These are phyloP conservation scores for Amesomyces nigricolor DNA, from an alignment of 2,329 filamentous ascomycete genomes.

Conservation along the genomic window DNA sequence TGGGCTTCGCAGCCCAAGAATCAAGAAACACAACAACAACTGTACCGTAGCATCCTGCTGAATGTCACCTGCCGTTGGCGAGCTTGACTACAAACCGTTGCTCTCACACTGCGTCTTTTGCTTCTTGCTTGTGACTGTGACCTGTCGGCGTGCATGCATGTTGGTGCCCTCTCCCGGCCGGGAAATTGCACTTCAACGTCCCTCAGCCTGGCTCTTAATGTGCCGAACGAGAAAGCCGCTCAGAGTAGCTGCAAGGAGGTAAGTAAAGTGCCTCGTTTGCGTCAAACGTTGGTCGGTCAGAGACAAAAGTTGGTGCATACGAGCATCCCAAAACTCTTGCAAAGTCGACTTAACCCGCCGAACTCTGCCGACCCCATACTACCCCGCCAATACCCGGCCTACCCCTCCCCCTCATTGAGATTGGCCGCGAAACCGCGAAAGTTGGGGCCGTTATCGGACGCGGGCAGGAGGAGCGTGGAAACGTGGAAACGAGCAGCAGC, in stretches of 20 bases:
- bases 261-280: background rate
- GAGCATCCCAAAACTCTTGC: background rate
- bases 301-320: too few species aligned
- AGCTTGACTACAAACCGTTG: background rate
- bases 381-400: slow-evolving; percentile 6
- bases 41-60: background rate
- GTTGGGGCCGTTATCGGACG: slow-evolving; percentile 18
- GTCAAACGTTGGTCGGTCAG: background rate
- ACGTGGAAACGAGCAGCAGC: background rate
- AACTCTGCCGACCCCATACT: background rate
- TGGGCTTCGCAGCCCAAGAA: slow-evolving; percentile 9
- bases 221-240: too few species aligned
- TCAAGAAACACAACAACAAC: background rate
- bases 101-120: background rate
- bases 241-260: too few species aligned
- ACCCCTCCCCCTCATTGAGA: slow-evolving; percentile 13
- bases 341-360: slow-evolving; percentile 1
- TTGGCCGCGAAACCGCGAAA: slow-evolving; percentile 1
- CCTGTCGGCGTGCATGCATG: slow-evolving; percentile 3
- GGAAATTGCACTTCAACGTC: background rate
- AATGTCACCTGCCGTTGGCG: background rate
- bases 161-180: background rate
- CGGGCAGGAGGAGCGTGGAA: background rate
- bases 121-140: background rate
- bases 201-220: too few species aligned